Base-by-base conservation (phyloP, 371 early-diverging fungal genomes). In the Entomophthora muscae region DNA sequence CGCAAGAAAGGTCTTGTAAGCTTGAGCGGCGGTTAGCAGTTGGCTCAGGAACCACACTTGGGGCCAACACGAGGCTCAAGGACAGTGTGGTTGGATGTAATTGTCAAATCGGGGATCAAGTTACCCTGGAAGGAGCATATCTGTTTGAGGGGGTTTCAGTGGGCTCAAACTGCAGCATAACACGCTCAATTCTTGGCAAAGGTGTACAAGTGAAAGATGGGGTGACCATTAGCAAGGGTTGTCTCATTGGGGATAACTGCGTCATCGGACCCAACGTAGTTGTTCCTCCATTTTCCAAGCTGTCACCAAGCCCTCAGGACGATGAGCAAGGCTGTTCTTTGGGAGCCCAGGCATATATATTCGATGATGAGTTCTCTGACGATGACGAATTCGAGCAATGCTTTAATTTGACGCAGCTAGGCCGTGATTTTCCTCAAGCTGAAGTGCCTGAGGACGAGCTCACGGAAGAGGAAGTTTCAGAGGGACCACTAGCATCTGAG, bases 51-150 rank as follows among this genome's bases (percentile, higher is more conserved):
- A 81, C 91, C 0, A 69, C 73, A 12, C 82, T 97, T 69, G 91
- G 90, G 0, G 86, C 88, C 66, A 77, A 81, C 31, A 75, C 88
- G 2, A 74, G 72, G 24, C 75, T 95, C 13, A 70, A 75, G 0
- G 76, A 90, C 69, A 84, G 89, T 22, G 82, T 90, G 21, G 83
- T 95, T 71, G 96, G 98, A 29, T 74, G 81, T 33, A 79, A 83
- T 63, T 93, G 93, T 74, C 69, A 65, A 22, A 89, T 97, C 69
- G 86, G 85, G 70, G 69, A 54, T 64, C 52, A 61, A 32, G 21
- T 21, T 12, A 32, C 12, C n/a, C 76, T 95, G 28, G 78, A 88
- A 24, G 86, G 83, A 31, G 85, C 88, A 2, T 92, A 89, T 65
- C 71, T 95, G 53, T 93, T 91, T 86, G 89, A 91, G 68, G 76